Conservation (phyloP, 805 yeast genomes). For the Lachancea fermentati region DNA sequence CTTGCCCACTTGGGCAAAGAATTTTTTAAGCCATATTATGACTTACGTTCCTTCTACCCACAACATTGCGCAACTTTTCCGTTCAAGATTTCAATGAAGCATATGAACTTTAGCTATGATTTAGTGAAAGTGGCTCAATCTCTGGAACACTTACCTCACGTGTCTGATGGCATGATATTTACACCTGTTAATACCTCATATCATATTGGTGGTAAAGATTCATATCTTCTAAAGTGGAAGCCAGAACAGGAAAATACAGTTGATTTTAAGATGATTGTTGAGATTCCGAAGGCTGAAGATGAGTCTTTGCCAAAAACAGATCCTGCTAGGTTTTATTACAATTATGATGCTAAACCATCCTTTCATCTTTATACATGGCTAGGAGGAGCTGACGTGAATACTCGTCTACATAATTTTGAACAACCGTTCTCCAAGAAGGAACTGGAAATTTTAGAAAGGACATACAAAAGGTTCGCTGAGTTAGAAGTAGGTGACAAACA, state of each 20-base stretch:
- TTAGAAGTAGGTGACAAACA: slow-evolving; percentile 60
- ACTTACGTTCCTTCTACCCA: slow-evolving; percentile 62
- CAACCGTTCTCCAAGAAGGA: slow-evolving; percentile 30
- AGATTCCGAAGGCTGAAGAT: slow-evolving; percentile 33
- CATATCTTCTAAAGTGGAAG: slow-evolving; percentile 87
- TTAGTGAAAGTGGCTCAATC: slow-evolving; percentile 69
- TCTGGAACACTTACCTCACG: slow-evolving; percentile 71
- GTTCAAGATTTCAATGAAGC: slow-evolving; percentile 78
- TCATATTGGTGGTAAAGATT: slow-evolving; percentile 75
- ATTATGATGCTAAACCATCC: slow-evolving; percentile 75
- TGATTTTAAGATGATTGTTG: slow-evolving; percentile 67
- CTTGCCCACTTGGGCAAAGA: slow-evolving; percentile 80
- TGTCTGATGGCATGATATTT: slow-evolving; percentile 89
- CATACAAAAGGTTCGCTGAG: slow-evolving; percentile 62
- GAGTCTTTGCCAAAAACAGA: slow-evolving; percentile 42
- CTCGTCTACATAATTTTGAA: slow-evolving; percentile 26
- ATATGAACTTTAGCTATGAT: slow-evolving; percentile 80
- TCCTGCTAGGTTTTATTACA: slow-evolving; percentile 64
- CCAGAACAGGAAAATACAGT: slow-evolving; percentile 94
- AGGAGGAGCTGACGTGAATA: slow-evolving; percentile 44
- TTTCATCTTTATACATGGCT: slow-evolving; percentile 72
- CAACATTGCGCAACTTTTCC: slow-evolving; percentile 73
- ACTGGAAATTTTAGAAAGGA: slow-evolving; percentile 33
- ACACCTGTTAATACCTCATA: slow-evolving; percentile 90
- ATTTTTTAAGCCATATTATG: slow-evolving; percentile 76